These are phyloP conservation scores for Dendrothele bispora DNA, from an alignment of 768 basidiomycete species.

Conservation along the genomic window DNA sequence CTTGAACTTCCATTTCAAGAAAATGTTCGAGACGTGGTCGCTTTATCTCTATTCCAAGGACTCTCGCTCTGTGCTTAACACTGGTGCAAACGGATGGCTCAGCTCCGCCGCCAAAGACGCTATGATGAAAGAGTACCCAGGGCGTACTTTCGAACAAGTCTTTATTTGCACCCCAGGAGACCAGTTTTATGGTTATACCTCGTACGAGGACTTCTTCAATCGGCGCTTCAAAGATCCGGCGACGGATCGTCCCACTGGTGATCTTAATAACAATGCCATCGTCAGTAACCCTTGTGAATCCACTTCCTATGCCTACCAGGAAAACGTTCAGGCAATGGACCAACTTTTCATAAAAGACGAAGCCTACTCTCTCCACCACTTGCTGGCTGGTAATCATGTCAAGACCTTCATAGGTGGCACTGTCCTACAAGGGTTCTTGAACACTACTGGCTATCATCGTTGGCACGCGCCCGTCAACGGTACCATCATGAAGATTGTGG, in stretches of 20 bases:
- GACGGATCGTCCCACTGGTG: constrained; percentile 32
- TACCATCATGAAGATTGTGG: constrained; percentile 25
- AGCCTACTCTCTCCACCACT: constrained; percentile 46
- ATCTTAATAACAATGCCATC: constrained; percentile 18
- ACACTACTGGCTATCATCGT: constrained; percentile 45
- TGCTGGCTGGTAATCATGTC: constrained; percentile 38
- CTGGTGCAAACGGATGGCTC: constrained; percentile 11
- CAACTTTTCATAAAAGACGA: constrained; percentile 51
- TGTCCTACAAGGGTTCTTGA: constrained; percentile 46
- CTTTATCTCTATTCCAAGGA: constrained; percentile 8
- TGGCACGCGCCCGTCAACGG: constrained; percentile 50
- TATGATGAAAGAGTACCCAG: neutral
- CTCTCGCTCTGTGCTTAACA: constrained; percentile 10
- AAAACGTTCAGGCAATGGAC: constrained; percentile 33
- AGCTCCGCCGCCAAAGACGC: constrained; percentile 3
- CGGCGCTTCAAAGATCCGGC: constrained; percentile 26
- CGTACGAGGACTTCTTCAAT: constrained; percentile 46
- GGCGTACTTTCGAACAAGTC: constrained; percentile 19
- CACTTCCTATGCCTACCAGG: constrained; percentile 32
- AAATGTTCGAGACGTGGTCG: constrained; percentile 11
- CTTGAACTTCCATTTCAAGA: constrained; percentile 10
- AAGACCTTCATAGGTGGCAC: constrained; percentile 40
- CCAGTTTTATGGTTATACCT: constrained; percentile 33
- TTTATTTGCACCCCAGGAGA: constrained; percentile 25
- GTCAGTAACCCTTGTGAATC: constrained; percentile 47